These are phyloP conservation scores for Garcia nutans DNA, from an alignment of 345 rosid species.

Conservation along the genomic window DNA sequence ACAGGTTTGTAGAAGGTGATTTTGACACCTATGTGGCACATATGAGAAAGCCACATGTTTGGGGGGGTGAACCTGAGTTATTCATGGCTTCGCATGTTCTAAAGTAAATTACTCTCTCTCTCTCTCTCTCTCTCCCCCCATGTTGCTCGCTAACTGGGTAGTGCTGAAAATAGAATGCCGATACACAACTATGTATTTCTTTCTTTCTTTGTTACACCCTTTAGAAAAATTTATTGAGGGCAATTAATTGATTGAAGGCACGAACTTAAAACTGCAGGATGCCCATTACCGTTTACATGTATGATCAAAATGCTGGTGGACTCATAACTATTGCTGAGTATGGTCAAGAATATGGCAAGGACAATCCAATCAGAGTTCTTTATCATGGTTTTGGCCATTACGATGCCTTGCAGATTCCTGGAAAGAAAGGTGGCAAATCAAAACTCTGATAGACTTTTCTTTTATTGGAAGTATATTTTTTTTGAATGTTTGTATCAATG, in stretches of 20 bases:
- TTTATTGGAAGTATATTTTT: not conserved
- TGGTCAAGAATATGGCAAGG: conserved; percentile 83
- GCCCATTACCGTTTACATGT: conserved; percentile 87
- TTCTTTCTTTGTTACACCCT: not conserved
- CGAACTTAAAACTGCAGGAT: conserved; percentile 49
- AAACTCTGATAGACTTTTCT: conserved; percentile 32
- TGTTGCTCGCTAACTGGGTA: not conserved
- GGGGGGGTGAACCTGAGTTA: conserved; percentile 99
- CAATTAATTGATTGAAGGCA: not conserved
- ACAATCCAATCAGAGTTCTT: conserved; percentile 69
- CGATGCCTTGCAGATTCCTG: conserved; percentile 66
- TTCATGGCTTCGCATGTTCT: conserved; percentile 97
- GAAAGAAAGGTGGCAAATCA: conserved; percentile 36
- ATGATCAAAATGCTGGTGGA: conserved; percentile 70
- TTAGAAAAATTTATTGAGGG: not conserved
- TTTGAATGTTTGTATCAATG: not conserved
- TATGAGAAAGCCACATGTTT: conserved; percentile 80
- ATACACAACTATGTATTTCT: not conserved
- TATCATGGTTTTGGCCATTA: conserved; percentile 95
- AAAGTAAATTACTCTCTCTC: conserved; percentile 38
- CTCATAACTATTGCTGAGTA: conserved; percentile 80
- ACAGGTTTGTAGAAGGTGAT: conserved; percentile 96
- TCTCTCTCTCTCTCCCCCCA: not conserved
- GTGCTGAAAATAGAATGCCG: not conserved
- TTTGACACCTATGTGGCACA: conserved; percentile 71